Evolutionary conservation across 1,284 basidiomycete genomes (phyloP), one percentile per base, ranked within the genome.

Genomic region (Neonothopanus nambi): DNA sequence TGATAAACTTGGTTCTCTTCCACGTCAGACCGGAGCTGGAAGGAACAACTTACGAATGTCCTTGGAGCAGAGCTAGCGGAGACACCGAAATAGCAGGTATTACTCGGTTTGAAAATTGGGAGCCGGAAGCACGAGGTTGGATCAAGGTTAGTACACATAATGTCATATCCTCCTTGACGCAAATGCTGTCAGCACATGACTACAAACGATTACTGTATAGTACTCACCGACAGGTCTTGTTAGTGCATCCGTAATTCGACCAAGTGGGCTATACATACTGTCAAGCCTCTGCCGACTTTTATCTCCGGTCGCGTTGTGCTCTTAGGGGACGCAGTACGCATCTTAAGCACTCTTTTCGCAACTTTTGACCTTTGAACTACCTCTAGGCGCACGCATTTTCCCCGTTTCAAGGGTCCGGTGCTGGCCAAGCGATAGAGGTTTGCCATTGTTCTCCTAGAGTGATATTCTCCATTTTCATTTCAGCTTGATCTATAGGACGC

Each of bases 361-460:
- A 28, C 21, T 17, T 33, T 42, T 38, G 8, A 28, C 13, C 23
- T 18, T 30, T 35, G 36, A 44, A 28, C 35, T 24, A 42, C 17
- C 12, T 48, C 30, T 18, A 71, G 72, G 81, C 82, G 17, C 81
- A 84, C 50, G 79, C 74, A 1, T 80, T 80, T 77, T 67, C 72
- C 55, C 80, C 82, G 0, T 77, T 77, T 67, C 77, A 80, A 51
- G 81, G 81, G 2, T 66, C 79, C 1, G 81, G 82, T 15, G 80
- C 79, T 0, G 80, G 80, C 3, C 79, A 82, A 60, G 72, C 80
- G 5, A 74, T 84, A 35, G 82, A 84, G 68, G 81, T 80, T 61
- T 47, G 63, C 46, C 13, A n/a, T 39, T 24, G 30, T 48, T 33
- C 20, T 35, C 5, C 26, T n/a, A n/a, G n/a, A n/a, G 23, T 23